Evolutionary conservation across 164 flowering plant genomes (phyloP), one percentile per base, ranked within the genome.

Genomic region (Annona squamosa): DNA sequence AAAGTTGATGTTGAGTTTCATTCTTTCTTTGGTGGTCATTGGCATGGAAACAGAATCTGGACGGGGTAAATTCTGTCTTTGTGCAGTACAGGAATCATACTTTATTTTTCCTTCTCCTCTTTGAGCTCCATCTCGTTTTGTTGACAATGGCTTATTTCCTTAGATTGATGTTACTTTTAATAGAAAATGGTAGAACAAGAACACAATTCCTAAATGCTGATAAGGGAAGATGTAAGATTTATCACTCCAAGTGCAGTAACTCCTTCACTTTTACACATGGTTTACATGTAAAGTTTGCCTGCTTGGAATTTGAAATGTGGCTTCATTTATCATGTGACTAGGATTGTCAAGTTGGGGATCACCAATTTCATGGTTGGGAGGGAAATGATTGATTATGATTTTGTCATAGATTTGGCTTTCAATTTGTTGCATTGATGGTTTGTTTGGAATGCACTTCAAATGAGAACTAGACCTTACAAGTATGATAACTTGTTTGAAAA

Each of bases 1-100:
- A 87, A 83, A 80, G 79, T 84, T 72, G 84, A 86, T 61, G 89
- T 86, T 17, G 90, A 88, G 71, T 81, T 83, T 56, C 86, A 84
- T 76, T 92, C 97, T 59, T 90, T 85, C 81, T 92, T 87, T 73
- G 79, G 86, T 84, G 94, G 94, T 65, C 90, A 87, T 63, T 77
- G 87, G 79, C 91, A 89, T 77, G 85, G 74, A 75, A 92, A 92
- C 83, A 88, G 77, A 73, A 82, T 88, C 48, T 89, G 92, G 94
- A 90, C 88, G 71, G 97, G 97, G 97, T 92, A 69, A 86, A 87
- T 42, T 3, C 61, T 13, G 18, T 69, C 69, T 46, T 72, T 37
- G 71, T 70, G 6, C 45, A 48, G 48, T 7, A 41, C 37, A 0
- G 19, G 59, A 52, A 52, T 10, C 59, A 52, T 52, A 10, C 9